Evolutionary conservation across 2,329 filamentous ascomycete genomes (phyloP).

Genomic region (Intubia oerlemansii): DNA sequence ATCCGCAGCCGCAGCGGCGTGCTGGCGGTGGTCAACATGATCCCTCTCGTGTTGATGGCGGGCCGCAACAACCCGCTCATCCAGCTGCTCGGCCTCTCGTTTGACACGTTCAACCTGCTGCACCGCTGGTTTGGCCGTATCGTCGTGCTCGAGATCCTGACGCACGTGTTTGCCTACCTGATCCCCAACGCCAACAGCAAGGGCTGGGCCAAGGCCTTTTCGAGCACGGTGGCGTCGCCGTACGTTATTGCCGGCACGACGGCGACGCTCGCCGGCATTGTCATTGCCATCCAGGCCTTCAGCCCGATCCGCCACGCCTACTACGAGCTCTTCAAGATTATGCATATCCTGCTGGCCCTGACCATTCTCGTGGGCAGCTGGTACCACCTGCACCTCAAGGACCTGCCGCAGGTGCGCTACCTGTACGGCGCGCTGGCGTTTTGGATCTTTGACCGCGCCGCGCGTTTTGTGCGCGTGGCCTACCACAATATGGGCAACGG

Average conservation of each 20-base stretch:
- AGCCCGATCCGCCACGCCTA: slow-evolving; percentile 56
- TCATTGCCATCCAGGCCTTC: slow-evolving; percentile 44
- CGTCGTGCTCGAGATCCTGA: slow-evolving; percentile 45
- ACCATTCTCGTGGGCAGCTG: slow-evolving; percentile 41
- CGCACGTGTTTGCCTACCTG: slow-evolving; percentile 42
- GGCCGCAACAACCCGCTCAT: slow-evolving; percentile 65
- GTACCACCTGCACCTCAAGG: slow-evolving; percentile 38
- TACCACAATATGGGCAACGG: slow-evolving; percentile 47
- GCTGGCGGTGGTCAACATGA: slow-evolving; percentile 55
- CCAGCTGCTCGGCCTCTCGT: slow-evolving; percentile 47
- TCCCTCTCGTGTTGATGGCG: slow-evolving; percentile 52
- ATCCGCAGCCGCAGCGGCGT: slow-evolving; percentile 49
- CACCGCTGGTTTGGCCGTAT: slow-evolving; percentile 67
- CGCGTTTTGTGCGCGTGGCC: slow-evolving; percentile 35
- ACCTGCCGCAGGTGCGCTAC: slow-evolving; percentile 33
- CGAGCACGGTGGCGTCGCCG: slow-evolving; percentile 14
- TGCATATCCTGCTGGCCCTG: slow-evolving; percentile 45
- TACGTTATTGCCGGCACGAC: slow-evolving; percentile 43
- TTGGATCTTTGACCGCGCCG: slow-evolving; percentile 42
- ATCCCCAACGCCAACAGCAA: slow-evolving; percentile 17
- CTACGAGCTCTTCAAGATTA: slow-evolving; percentile 56
- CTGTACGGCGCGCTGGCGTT: slow-evolving; percentile 40
- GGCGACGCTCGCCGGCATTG: slow-evolving; percentile 36
- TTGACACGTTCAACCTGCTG: slow-evolving; percentile 65
- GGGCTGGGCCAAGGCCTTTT: slow-evolving; percentile 27